Evolutionary conservation across 768 basidiomycete genomes (phyloP).

Genomic region (Auriscalpium orientale): DNA sequence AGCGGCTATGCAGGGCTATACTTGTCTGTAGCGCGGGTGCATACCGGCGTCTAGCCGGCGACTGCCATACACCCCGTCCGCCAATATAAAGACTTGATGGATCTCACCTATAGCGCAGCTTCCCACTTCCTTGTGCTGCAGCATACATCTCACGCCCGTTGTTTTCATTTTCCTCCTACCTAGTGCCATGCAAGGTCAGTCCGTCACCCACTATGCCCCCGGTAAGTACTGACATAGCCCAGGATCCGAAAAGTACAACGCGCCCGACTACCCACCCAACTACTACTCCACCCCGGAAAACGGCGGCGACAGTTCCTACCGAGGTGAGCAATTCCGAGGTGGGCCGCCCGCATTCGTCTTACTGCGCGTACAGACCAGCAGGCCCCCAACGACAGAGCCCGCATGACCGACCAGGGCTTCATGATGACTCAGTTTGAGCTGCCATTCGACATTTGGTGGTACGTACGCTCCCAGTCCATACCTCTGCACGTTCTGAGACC

Average conservation of each 20-base stretch:
- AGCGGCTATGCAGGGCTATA: too few relatives aligned
- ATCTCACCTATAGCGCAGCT: too few relatives aligned
- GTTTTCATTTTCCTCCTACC: neutral
- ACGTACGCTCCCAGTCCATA: slow-evolving; percentile 21
- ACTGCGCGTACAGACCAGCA: slow-evolving; percentile 62
- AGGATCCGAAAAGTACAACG: slow-evolving; percentile 78
- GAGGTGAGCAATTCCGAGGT: slow-evolving; percentile 33
- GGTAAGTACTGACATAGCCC: neutral
- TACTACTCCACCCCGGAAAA: slow-evolving; percentile 52
- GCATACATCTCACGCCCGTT: too few relatives aligned
- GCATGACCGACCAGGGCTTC: slow-evolving; percentile 94
- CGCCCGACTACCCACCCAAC: slow-evolving; percentile 46
- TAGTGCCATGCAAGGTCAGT: slow-evolving; percentile 35
- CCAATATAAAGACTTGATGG: too few relatives aligned
- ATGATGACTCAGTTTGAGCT: slow-evolving; percentile 93
- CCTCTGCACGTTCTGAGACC: neutral
- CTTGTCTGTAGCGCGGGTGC: too few relatives aligned
- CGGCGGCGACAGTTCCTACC: slow-evolving; percentile 61
- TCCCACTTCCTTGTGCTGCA: too few relatives aligned
- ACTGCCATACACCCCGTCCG: too few relatives aligned
- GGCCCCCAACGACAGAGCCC: slow-evolving; percentile 86
- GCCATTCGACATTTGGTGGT: slow-evolving; percentile 97
- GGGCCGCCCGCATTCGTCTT: neutral
- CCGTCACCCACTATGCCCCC: neutral
- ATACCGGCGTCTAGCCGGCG: too few relatives aligned